Percentiles rank a stretch among this genome's conserved stretches.
These are phyloP conservation scores for Fusarium kyushuense DNA, from an alignment of 2,329 filamentous ascomycete species.

Conservation along the genomic window DNA sequence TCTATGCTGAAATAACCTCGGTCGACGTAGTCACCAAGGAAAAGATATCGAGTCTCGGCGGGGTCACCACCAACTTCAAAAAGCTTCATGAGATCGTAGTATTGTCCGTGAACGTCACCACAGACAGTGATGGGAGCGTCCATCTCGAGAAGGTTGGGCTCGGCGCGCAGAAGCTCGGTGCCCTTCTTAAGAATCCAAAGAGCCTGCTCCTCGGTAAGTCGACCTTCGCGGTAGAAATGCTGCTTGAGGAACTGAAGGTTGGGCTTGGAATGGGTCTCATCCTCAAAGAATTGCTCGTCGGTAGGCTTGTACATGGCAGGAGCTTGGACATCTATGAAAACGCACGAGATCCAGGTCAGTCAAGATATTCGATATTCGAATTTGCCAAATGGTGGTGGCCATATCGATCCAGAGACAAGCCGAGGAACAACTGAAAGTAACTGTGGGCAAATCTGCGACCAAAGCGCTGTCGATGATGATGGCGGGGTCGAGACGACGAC, in stretches of 20 bases:
- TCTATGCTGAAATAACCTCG: slow-evolving; percentile 99
- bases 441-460: slow-evolving; percentile 32
- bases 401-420: not conserved
- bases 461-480: slow-evolving; percentile 32
- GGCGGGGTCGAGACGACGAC: slow-evolving; percentile 38
- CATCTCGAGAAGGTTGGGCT: slow-evolving; percentile 98
- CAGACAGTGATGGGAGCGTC: slow-evolving; percentile 99
- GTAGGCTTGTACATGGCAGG: slow-evolving; percentile 93
- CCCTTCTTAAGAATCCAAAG: slow-evolving; percentile 93
- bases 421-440: slow-evolving; percentile 1
- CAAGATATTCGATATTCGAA: slow-evolving; percentile 6
- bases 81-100: slow-evolving; percentile 99
- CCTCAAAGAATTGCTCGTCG: slow-evolving; percentile 94
- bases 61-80: slow-evolving; percentile 99
- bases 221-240: slow-evolving; percentile 97
- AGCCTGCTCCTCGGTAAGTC: slow-evolving; percentile 96
- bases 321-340: slow-evolving; percentile 87
- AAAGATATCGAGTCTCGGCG: slow-evolving; percentile 94
- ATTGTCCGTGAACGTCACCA: slow-evolving; percentile 98
- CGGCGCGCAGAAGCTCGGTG: slow-evolving; percentile 85
- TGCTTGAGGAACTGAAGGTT: slow-evolving; percentile 96
- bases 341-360: slow-evolving; percentile 35
- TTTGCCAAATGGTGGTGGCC: not conserved
- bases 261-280: slow-evolving; percentile 86
- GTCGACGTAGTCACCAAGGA: slow-evolving; percentile 97